Conservation (phyloP, 805 yeast genomes). For the Monosporozyma unispora region DNA sequence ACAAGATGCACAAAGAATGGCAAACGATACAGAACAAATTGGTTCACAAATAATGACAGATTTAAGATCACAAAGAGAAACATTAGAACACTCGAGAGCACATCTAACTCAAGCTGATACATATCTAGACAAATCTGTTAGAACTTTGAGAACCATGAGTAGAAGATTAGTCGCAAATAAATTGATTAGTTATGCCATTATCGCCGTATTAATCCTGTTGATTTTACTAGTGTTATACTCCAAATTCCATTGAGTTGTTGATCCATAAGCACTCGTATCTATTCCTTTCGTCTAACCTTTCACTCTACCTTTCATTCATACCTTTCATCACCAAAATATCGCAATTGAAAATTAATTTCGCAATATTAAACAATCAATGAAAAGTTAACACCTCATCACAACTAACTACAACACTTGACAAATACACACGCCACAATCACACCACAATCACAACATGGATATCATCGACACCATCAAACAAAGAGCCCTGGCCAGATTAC, state of each 20-base stretch:
- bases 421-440: background rate
- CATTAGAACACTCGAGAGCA: constrained; percentile 74
- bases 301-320: too few species aligned
- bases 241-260: constrained; percentile 71
- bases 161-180: constrained; percentile 87
- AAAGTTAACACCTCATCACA: background rate
- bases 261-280: too few species aligned
- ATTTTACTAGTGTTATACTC: constrained; percentile 77
- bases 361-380: background rate
- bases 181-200: constrained; percentile 82
- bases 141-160: constrained; percentile 84
- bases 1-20: constrained; percentile 80
- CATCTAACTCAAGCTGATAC: constrained; percentile 85
- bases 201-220: constrained; percentile 73
- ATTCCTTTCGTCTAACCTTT: too few species aligned
- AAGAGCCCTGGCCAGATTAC: background rate
- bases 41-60: constrained; percentile 88
- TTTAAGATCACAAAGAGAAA: constrained; percentile 88
- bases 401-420: background rate
- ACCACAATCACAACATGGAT: background rate
- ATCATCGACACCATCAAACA: background rate
- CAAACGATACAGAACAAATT: constrained; percentile 82
- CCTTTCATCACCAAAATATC: background rate
- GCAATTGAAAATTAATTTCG: background rate
- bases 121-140: constrained; percentile 81